A percentile compares a stretch with the other conserved stretches of the same genome.
Conservation (phyloP, 441 rosid genomes). For the Omphalea diandra region DNA sequence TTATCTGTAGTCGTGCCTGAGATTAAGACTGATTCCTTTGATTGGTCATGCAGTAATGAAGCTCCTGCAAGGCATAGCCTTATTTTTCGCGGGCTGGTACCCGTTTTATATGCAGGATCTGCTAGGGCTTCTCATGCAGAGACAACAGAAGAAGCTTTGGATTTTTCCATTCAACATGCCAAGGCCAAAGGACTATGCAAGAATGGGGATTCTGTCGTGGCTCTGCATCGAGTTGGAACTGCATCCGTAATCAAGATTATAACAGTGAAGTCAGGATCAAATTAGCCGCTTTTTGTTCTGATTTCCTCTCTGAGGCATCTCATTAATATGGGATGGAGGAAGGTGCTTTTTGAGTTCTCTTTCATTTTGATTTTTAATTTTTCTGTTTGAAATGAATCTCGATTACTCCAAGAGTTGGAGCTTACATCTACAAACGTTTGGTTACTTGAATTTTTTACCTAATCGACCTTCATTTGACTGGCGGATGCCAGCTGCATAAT, state of each 20-base stretch:
- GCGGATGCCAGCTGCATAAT: no score
- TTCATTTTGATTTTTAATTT: not conserved
- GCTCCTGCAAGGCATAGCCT: slow-evolving; percentile 93
- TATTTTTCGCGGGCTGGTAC: slow-evolving; percentile 73
- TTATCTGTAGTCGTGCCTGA: slow-evolving; percentile 86
- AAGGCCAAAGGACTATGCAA: slow-evolving; percentile 67
- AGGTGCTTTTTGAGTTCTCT: not conserved
- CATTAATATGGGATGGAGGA: not conserved
- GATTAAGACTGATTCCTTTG: slow-evolving; percentile 76
- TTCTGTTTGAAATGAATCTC: not conserved
- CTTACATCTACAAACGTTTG: not conserved
- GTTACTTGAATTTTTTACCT: not conserved
- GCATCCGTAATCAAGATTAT: slow-evolving; percentile 91
- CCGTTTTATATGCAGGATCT: slow-evolving; percentile 75
- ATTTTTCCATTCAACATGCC: slow-evolving; percentile 63
- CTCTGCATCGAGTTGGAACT: slow-evolving; percentile 77
- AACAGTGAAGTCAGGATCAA: slow-evolving; percentile 57
- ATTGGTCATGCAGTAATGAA: slow-evolving; percentile 91
- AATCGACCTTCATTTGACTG: no score
- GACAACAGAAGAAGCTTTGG: slow-evolving; percentile 83
- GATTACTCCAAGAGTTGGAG: not conserved
- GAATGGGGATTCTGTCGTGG: slow-evolving; percentile 81
- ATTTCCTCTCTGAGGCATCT: not conserved
- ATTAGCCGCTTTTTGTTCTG: not conserved
- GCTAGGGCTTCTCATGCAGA: slow-evolving; percentile 84